phyloP scores from a whole-genome alignment of 2,329 filamentous ascomycete genomes.

The Trichophyton schoenleinii region DNA sequence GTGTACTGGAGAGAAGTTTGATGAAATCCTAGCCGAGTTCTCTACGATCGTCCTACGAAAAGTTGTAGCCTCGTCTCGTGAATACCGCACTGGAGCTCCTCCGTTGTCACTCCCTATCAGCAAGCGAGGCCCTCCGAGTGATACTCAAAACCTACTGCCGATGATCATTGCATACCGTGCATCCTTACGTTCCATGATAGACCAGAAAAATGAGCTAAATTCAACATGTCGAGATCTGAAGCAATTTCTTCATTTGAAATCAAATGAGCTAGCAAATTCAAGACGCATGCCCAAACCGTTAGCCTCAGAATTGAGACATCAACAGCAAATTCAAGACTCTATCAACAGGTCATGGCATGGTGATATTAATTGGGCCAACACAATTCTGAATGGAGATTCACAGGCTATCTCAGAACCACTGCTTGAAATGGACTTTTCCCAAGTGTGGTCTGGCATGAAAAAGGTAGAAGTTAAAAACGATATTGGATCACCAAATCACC shows the following conservation, averaged over 20 bases:
- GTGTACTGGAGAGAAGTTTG: constrained; percentile 80
- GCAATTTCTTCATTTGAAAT: constrained; percentile 51
- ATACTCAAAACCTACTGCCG: constrained; percentile 40
- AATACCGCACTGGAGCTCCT: constrained; percentile 11
- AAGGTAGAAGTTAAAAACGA: constrained; percentile 38
- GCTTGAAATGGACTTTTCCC: constrained; percentile 54
- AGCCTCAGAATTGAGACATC: not conserved
- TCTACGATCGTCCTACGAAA: constrained; percentile 73
- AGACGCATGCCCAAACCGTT: constrained; percentile 14
- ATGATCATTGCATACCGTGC: constrained; percentile 62
- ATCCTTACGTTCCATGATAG: constrained; percentile 49
- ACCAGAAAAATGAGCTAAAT: constrained; percentile 47
- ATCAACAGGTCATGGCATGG: constrained; percentile 64
- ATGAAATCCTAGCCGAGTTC: constrained; percentile 72
- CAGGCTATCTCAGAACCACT: constrained; percentile 47
- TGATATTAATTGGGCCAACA: constrained; percentile 59
- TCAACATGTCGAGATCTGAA: constrained; percentile 52
- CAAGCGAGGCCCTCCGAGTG: constrained; percentile 19
- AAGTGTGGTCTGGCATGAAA: constrained; percentile 58
- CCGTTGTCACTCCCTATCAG: constrained; percentile 41
- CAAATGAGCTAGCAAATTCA: constrained; percentile 37
- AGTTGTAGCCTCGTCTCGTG: constrained; percentile 28
- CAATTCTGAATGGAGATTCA: constrained; percentile 55
- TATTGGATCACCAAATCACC: constrained; percentile 18
- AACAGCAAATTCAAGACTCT: constrained; percentile 42